phyloP scores from a whole-genome alignment of 2,329 filamentous ascomycete species.

The Endoconidiophora polonica region DNA sequence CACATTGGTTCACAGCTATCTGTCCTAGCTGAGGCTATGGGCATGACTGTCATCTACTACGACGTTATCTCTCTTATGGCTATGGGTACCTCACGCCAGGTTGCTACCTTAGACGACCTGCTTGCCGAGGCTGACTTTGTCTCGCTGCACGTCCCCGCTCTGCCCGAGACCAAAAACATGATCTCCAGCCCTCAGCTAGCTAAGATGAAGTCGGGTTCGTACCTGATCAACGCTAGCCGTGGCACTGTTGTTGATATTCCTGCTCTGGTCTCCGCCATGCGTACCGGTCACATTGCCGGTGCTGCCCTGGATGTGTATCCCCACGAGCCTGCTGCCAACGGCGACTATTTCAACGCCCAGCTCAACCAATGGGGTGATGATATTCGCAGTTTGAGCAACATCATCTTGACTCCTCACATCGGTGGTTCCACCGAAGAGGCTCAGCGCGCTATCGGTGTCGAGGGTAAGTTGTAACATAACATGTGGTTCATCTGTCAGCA shows the following conservation, averaged over 20 bases:
- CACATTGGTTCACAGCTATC: conserved; percentile 95
- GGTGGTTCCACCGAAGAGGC: conserved; percentile 96
- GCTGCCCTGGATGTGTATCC: conserved; percentile 96
- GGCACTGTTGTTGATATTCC: conserved; percentile 90
- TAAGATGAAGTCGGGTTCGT: conserved; percentile 83
- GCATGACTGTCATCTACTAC: conserved; percentile 95
- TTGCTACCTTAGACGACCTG: conserved; percentile 59
- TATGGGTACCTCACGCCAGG: conserved; percentile 72
- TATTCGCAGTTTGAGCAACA: conserved; percentile 68
- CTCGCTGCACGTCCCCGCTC: conserved; percentile 84
- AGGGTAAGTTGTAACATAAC: conserved; percentile 32
- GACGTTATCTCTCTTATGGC: conserved; percentile 91
- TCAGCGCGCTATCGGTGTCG: conserved; percentile 85
- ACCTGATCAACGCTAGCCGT: conserved; percentile 90
- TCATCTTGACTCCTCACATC: conserved; percentile 93
- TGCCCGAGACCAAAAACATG: conserved; percentile 84
- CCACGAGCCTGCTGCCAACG: conserved; percentile 82
- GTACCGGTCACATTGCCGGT: conserved; percentile 72
- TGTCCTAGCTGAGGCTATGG: conserved; percentile 91
- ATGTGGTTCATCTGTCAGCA: not conserved
- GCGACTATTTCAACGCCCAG: conserved; percentile 76
- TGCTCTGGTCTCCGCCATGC: conserved; percentile 74
- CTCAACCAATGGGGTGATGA: conserved; percentile 79
- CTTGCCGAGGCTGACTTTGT: conserved; percentile 77
- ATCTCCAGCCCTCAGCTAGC: conserved; percentile 65